These are phyloP conservation scores for Phytophthora ramorum DNA, from an alignment of 352 stramenopile species.

Conservation along the genomic window DNA sequence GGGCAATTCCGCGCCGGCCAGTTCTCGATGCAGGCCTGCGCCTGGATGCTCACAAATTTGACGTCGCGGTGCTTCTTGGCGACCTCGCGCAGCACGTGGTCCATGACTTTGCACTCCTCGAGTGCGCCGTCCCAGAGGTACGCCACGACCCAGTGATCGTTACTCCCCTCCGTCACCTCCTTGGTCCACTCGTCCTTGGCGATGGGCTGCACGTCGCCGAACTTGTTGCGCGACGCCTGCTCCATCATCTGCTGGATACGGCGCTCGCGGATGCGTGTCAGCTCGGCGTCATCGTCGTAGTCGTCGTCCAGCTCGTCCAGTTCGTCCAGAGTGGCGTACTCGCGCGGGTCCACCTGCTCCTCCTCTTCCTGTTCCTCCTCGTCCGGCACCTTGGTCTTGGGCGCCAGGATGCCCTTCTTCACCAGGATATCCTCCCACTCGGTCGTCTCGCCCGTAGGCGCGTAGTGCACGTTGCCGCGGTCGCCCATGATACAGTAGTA, in stretches of 20 bases:
- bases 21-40: slow-evolving; percentile 92
- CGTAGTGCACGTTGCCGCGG: slow-evolving; percentile 86
- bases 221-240: slow-evolving; percentile 83
- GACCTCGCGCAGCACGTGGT: slow-evolving; percentile 84
- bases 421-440: slow-evolving; percentile 92
- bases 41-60: slow-evolving; percentile 95
- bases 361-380: slow-evolving; percentile 78
- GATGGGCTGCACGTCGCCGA: slow-evolving; percentile 91
- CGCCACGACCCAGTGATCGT: slow-evolving; percentile 89
- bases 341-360: slow-evolving; percentile 73
- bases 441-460: slow-evolving; percentile 88
- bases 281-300: slow-evolving; percentile 85
- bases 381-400: slow-evolving; percentile 88
- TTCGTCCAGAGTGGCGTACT: slow-evolving; percentile 86
- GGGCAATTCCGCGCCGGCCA: slow-evolving; percentile 92
- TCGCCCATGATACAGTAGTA: slow-evolving; percentile 50
- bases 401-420: slow-evolving; percentile 89
- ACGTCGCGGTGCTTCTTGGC: slow-evolving; percentile 89
- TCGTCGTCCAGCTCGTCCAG: slow-evolving; percentile 90
- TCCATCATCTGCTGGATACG: slow-evolving; percentile 91
- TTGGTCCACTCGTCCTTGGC: slow-evolving; percentile 93
- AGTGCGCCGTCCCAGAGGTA: slow-evolving; percentile 91
- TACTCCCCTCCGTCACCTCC: slow-evolving; percentile 92
- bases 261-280: slow-evolving; percentile 82
- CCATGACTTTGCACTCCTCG: slow-evolving; percentile 93